Evolutionary conservation across 441 rosid genomes (phyloP), one percentile per base, ranked within the genome.

Genomic region (Pelargonium myrrhifolium): DNA sequence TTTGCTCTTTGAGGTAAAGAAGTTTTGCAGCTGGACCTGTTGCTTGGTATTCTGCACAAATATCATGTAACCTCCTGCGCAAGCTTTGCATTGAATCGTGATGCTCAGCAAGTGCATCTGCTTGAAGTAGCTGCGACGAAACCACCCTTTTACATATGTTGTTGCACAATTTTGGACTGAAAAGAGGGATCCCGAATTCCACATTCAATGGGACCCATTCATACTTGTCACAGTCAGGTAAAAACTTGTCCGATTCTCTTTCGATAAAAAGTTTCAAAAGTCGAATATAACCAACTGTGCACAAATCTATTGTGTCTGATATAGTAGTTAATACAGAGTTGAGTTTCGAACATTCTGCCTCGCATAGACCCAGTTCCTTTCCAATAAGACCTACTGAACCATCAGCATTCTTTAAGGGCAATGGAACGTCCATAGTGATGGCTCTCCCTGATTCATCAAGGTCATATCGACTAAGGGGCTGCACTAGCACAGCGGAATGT

Each of bases 161-260:
- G 77, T 87, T 85, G 80, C 98, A 85, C 56, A 94, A 66, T 73
- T 89, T 87, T 77, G 98, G 98, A 78, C 89, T 88, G 74, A 88
- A 94, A 71, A 94, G 98, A 18, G 98, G 99, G 72, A 92, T 71
- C 40, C 99, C 98, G 67, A 94, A 94, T 75, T 94, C 93, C 71
- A 92, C 89, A 26, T 89, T 81, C 74, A 94, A 70, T 22, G 98
- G 99, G 59, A 94, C 89, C 99, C 99, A 94, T 68, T 92, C 97
- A 73, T 82, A 86, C 74, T 79, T 82, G 66, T 85, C 86, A 71
- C 82, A 85, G 72, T 88, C 84, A 40, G 84, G 82, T 8, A 85
- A 72, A 69, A 92, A 88, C 71, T 72, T 40, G 17, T 80, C 86
- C 0, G 83, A 76, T 56, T 92, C 92, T 70, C 78, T 88, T 74